These are phyloP conservation scores for Bromus sterilis DNA, from an alignment of 176 grass and related monocot species.

Conservation along the genomic window DNA sequence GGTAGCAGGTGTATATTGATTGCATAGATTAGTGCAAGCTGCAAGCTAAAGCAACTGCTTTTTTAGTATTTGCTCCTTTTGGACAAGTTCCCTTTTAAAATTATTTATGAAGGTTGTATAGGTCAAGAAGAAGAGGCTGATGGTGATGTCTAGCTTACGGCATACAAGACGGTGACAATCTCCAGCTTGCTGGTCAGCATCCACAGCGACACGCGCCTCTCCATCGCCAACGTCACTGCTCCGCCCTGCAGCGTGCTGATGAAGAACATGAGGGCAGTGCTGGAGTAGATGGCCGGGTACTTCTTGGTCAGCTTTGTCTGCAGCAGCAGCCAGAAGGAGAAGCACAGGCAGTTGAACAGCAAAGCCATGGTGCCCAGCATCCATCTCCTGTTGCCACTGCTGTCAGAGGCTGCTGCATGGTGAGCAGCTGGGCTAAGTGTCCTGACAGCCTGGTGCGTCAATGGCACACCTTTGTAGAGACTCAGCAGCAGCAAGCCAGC, in stretches of 20 bases:
- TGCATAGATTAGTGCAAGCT: neutral
- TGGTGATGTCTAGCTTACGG: conserved; percentile 33
- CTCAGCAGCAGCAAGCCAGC: conserved; percentile 44
- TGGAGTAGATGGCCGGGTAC: conserved; percentile 78
- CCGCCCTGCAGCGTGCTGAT: conserved; percentile 58
- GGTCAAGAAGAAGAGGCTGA: neutral
- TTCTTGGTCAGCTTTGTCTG: conserved; percentile 60
- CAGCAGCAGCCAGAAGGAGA: conserved; percentile 68
- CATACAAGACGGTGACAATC: conserved; percentile 46
- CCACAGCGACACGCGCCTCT: conserved; percentile 47
- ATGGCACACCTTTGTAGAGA: conserved; percentile 56
- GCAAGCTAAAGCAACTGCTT: neutral
- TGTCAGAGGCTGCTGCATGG: neutral
- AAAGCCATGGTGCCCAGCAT: conserved; percentile 51
- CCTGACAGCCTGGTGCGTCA: conserved; percentile 16
- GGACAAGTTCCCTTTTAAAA: neutral
- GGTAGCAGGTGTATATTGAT: neutral
- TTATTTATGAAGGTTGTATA: neutral
- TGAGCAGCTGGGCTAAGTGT: neutral
- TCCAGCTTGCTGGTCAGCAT: conserved; percentile 46
- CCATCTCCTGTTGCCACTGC: conserved; percentile 25
- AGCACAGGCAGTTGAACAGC: conserved; percentile 52
- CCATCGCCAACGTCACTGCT: conserved; percentile 19
- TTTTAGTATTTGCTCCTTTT: neutral
- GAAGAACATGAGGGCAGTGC: conserved; percentile 77